Evolutionary conservation across 805 yeast genomes (phyloP).

Genomic region (Blastobotrys muscicola): DNA sequence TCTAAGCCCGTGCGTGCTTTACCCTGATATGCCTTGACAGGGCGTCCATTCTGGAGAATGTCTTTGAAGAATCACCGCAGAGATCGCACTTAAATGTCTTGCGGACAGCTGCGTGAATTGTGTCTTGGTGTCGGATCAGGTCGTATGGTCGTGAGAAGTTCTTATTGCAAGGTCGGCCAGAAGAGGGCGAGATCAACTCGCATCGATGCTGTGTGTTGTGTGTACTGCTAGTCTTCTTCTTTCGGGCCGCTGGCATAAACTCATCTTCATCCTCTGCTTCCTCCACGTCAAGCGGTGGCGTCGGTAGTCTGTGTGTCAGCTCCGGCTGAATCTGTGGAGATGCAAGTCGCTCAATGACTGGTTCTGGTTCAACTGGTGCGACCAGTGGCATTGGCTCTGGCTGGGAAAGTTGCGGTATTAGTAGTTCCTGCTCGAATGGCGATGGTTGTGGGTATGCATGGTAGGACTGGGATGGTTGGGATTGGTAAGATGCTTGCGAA

Average conservation of each 20-base stretch:
- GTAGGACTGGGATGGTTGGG: background rate
- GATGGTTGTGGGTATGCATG: background rate
- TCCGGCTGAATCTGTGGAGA: background rate
- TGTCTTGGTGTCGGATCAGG: constrained; percentile 89
- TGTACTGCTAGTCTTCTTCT: background rate
- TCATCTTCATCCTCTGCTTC: background rate
- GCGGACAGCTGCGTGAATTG: constrained; percentile 85
- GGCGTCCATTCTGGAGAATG: constrained; percentile 91
- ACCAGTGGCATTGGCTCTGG: background rate
- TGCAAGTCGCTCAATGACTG: background rate
- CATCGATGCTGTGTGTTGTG: constrained; percentile 13
- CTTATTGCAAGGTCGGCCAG: constrained; percentile 59
- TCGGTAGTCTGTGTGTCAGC: background rate
- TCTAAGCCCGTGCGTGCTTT: constrained; percentile 44
- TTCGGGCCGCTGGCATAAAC: constrained; percentile 1
- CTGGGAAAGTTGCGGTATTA: background rate
- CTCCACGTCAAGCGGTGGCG: background rate
- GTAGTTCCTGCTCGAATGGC: background rate
- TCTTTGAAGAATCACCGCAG: constrained; percentile 72
- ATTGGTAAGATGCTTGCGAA: no score
- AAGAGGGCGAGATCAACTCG: constrained; percentile 40
- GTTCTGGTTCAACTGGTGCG: no score
- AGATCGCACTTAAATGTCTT: constrained; percentile 77
- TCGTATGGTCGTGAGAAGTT: constrained; percentile 92
- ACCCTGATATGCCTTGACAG: constrained; percentile 87